Base-by-base conservation (phyloP, 768 basidiomycete species). In the Hericium rajendrae region DNA sequence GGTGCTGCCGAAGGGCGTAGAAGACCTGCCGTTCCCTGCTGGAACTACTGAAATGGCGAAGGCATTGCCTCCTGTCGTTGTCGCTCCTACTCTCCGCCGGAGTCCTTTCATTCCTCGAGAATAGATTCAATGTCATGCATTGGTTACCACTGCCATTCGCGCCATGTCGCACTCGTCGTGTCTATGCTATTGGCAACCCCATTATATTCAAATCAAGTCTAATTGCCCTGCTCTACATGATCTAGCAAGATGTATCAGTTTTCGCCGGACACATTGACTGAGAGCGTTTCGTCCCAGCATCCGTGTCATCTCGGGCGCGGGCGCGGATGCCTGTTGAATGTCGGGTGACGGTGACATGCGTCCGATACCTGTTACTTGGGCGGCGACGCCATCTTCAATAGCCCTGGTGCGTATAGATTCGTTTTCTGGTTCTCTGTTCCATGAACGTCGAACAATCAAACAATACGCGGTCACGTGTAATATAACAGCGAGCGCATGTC, bases 11-110 rank as follows among this genome's bases (percentile, higher is more conserved):
- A 88, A 84, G 66, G 88, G 91, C 46, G 83, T 99, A 15, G 81
- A 82, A 58, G 83, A 84, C 60, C 73, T 99, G 56, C 95, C 95
- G 10, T 94, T 95, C 78, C 95, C 95, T 2, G 93, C 91, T 32
- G 95, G 91, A 24, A 94, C 88, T 6, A 76, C 73, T 51, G 83
- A 90, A 67, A 73, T 90, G 71, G 92, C 88, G 16, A 81, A 76
- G 70, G 69, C 59, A 37, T 76, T 88, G 16, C 87, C 86, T 11
- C 73, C 76, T 38, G 72, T 89, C 53, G 78, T 93, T 18, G 83
- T 82, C 52, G 82, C 89, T 1, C 87, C 88, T 54, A 76, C 86
- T 3, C 82, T 83, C 60, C 84, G 86, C 58, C 78, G 83, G 64
- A 70, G 71, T 60, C 90, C 89, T n/a, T 91, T 91, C 69, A 76